phyloP scores from a whole-genome alignment of 352 stramenopile species.

The Elongisporangium senticosum region DNA sequence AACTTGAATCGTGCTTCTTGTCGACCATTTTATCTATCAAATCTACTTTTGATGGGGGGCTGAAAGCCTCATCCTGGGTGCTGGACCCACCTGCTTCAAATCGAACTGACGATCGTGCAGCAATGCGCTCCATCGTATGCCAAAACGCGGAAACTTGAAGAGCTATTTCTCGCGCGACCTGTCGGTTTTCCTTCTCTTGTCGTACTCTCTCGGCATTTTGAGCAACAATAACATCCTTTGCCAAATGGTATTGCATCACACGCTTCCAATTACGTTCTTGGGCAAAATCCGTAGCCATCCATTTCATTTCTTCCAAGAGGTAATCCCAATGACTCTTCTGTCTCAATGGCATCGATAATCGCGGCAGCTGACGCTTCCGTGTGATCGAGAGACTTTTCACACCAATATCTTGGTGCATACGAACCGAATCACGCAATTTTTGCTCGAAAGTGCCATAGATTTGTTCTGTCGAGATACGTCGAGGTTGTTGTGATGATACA shows the following conservation, averaged over 20 bases:
- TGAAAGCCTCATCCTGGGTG: neutral
- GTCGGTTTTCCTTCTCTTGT: constrained; percentile 56
- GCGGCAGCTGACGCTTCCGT: constrained; percentile 67
- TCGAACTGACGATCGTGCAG: constrained; percentile 63
- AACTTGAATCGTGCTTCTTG: neutral
- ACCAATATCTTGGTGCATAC: constrained; percentile 35
- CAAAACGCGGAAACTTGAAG: constrained; percentile 77
- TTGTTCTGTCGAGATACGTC: constrained; percentile 3
- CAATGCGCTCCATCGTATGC: constrained; percentile 81
- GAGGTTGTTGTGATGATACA: neutral
- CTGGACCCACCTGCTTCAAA: constrained; percentile 29
- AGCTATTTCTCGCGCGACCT: constrained; percentile 60
- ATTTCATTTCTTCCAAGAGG: constrained; percentile 95
- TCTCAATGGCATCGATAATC: constrained; percentile 42
- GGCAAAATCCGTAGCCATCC: constrained; percentile 95
- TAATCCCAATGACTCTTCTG: constrained; percentile 90
- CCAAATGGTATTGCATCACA: constrained; percentile 55
- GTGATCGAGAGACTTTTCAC: constrained; percentile 30
- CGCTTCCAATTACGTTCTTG: constrained; percentile 97
- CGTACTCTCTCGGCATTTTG: constrained; percentile 63
- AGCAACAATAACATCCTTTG: constrained; percentile 53
- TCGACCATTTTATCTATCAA: neutral
- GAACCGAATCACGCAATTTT: constrained; percentile 43
- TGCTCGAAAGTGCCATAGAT: constrained; percentile 30
- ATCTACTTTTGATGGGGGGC: neutral